phyloP scores from a whole-genome alignment of 2,329 filamentous ascomycete species.

The Capronia epimyces region DNA sequence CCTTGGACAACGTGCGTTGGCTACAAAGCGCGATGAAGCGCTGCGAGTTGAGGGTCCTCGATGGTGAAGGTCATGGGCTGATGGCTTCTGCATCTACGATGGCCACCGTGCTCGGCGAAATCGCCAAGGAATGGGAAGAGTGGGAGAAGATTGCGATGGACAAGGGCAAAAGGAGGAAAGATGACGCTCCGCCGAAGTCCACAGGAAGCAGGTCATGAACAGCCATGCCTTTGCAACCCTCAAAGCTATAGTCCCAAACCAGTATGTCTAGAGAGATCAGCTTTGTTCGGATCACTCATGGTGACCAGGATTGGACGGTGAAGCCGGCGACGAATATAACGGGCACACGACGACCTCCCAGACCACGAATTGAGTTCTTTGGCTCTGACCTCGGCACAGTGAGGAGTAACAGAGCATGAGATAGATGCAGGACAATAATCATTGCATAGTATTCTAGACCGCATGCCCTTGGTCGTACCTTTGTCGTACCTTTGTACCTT shows the following conservation, averaged over 20 bases:
- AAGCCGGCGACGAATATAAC: too few relatives aligned
- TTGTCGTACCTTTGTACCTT: too few relatives aligned
- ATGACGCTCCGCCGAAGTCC: slow-evolving; percentile 10
- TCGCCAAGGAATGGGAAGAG: slow-evolving; percentile 88
- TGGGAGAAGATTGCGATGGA: slow-evolving; percentile 60
- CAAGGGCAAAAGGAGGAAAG: slow-evolving; percentile 37
- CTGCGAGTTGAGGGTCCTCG: slow-evolving; percentile 84
- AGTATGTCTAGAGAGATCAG: background rate
- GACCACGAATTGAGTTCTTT: too few relatives aligned
- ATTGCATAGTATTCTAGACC: too few relatives aligned
- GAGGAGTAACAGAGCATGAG: too few relatives aligned
- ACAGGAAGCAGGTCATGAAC: slow-evolving; percentile 10
- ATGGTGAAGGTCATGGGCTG: slow-evolving; percentile 86
- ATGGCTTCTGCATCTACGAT: slow-evolving; percentile 95
- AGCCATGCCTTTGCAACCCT: background rate
- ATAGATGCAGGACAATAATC: too few relatives aligned
- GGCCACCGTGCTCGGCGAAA: slow-evolving; percentile 90
- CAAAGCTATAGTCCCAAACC: background rate
- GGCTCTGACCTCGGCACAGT: too few relatives aligned
- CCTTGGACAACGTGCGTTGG: slow-evolving; percentile 93
- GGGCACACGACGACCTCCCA: too few relatives aligned
- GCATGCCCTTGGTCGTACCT: too few relatives aligned
- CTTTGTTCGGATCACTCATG: too few relatives aligned
- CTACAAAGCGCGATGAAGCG: slow-evolving; percentile 87
- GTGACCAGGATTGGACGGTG: too few relatives aligned